Conservation (phyloP, 73 alveolate genomes). For the Paramecium primaurelia region DNA sequence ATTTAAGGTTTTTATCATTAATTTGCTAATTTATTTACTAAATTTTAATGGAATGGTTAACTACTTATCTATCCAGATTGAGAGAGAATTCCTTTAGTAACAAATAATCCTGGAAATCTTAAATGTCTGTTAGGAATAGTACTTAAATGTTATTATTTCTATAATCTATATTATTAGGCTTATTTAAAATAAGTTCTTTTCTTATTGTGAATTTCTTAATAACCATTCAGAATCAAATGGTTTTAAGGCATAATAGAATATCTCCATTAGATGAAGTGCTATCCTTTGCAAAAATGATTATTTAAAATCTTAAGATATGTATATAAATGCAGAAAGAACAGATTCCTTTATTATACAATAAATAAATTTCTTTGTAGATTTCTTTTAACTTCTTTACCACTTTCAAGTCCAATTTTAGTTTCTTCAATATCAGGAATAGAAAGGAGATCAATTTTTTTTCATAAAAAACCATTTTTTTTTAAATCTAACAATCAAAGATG, state of each 20-base stretch:
- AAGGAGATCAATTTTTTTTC: slow-evolving; percentile 34
- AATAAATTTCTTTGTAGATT: slow-evolving; percentile 61
- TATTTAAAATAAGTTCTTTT: background rate
- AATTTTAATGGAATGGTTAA: background rate
- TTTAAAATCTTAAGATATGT: slow-evolving; percentile 72
- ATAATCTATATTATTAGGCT: background rate
- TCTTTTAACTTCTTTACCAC: slow-evolving; percentile 24
- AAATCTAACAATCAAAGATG: too few relatives aligned
- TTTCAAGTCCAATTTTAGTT: slow-evolving; percentile 3
- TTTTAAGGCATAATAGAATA: slow-evolving; percentile 68
- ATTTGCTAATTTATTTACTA: slow-evolving; percentile 29
- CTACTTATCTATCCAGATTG: slow-evolving; percentile 14
- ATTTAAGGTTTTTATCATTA: background rate
- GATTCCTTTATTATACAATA: slow-evolving; percentile 49
- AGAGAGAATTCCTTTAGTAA: background rate
- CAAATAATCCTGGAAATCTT: slow-evolving; percentile 54
- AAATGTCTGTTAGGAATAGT: slow-evolving; percentile 54
- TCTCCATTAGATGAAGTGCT: slow-evolving; percentile 69
- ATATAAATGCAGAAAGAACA: slow-evolving; percentile 74
- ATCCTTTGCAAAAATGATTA: slow-evolving; percentile 63
- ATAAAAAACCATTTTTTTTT: too few relatives aligned
- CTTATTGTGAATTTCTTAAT: slow-evolving; percentile 18
- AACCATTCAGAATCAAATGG: slow-evolving; percentile 70
- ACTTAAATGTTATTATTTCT: background rate
- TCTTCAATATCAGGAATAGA: slow-evolving; percentile 67